Evolutionary conservation across 192 early-diverging fungal genomes (phyloP).

Genomic region (Mortierella antarctica): DNA sequence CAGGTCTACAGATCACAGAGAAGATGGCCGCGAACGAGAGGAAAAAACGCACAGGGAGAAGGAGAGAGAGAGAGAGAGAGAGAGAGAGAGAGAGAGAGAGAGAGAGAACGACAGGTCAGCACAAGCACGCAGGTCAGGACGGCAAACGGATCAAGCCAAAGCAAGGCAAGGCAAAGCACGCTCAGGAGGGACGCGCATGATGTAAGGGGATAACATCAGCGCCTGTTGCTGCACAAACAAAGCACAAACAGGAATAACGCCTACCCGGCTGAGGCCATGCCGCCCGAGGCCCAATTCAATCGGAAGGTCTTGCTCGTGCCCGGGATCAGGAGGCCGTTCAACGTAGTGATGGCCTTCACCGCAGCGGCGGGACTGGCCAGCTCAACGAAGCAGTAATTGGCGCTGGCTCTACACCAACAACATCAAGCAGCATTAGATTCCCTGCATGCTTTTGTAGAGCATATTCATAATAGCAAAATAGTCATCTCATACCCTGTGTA

Average conservation of each 20-base stretch:
- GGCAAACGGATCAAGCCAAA: no score
- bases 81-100: neutral
- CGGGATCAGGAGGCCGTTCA: conserved; percentile 89
- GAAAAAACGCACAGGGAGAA: neutral
- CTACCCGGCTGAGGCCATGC: conserved; percentile 34
- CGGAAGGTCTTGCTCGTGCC: conserved; percentile 86
- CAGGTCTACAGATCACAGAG: conserved; percentile 47
- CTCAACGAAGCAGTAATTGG: conserved; percentile 97
- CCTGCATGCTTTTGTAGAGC: neutral
- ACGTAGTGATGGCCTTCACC: conserved; percentile 70
- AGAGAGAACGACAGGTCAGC: neutral
- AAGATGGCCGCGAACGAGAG: neutral
- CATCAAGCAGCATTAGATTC: neutral
- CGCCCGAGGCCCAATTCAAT: conserved; percentile 95
- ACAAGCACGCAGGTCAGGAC: no score
- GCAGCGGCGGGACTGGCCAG: conserved; percentile 77
- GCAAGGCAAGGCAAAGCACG: no score
- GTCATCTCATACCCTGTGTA: conserved; percentile 72
- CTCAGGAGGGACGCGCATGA: no score
- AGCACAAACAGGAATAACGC: neutral
- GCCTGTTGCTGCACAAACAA: no score
- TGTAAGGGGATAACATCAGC: no score
- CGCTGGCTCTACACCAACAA: conserved; percentile 55
- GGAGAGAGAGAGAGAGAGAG: conserved; percentile 1
- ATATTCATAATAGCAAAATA: neutral